A percentile compares a stretch with the other conserved stretches of the same genome.
These are phyloP conservation scores for Trypanosoma lewisi DNA, from an alignment of 208 protist species.

Conservation along the genomic window DNA sequence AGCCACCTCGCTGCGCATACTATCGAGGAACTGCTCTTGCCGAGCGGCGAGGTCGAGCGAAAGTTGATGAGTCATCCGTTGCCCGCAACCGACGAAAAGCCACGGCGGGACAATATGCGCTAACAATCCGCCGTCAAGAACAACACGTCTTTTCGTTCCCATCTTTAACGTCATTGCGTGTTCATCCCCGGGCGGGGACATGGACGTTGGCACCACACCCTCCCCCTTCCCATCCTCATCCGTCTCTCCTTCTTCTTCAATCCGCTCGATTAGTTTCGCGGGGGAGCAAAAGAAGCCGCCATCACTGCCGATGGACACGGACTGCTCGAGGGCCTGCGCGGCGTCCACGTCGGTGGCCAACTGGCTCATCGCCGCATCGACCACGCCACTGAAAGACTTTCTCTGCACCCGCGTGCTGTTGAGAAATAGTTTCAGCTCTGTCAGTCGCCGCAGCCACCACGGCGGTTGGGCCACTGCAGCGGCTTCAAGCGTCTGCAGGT, in stretches of 20 bases:
- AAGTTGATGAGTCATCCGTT: slow-evolving; percentile 31
- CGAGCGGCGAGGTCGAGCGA: not conserved
- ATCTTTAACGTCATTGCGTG: not conserved
- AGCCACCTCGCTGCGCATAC: not conserved
- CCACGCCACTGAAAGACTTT: slow-evolving; percentile 7
- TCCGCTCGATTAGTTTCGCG: slow-evolving; percentile 3
- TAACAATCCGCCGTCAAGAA: slow-evolving; percentile 30
- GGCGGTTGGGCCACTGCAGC: slow-evolving; percentile 16
- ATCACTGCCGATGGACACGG: slow-evolving; percentile 23
- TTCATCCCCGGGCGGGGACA: not conserved
- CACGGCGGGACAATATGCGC: slow-evolving; percentile 45
- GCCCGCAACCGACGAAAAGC: slow-evolving; percentile 42
- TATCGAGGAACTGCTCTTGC: not conserved
- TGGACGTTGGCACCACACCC: not conserved
- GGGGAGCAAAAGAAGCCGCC: slow-evolving; percentile 2
- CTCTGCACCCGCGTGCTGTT: slow-evolving; percentile 22
- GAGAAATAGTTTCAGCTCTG: slow-evolving; percentile 46
- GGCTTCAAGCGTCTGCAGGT: not conserved
- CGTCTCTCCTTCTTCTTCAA: slow-evolving; percentile 3
- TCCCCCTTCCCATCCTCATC: slow-evolving; percentile 11
- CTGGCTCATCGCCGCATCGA: slow-evolving; percentile 28
- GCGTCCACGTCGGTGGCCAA: slow-evolving; percentile 33
- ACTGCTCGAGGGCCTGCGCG: slow-evolving; percentile 25
- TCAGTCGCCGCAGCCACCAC: slow-evolving; percentile 44
- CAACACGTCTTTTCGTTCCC: not conserved